Conservation (phyloP, 225 moss, liverwort and hornwort species). For the Rhytidiadelphus loreus region DNA sequence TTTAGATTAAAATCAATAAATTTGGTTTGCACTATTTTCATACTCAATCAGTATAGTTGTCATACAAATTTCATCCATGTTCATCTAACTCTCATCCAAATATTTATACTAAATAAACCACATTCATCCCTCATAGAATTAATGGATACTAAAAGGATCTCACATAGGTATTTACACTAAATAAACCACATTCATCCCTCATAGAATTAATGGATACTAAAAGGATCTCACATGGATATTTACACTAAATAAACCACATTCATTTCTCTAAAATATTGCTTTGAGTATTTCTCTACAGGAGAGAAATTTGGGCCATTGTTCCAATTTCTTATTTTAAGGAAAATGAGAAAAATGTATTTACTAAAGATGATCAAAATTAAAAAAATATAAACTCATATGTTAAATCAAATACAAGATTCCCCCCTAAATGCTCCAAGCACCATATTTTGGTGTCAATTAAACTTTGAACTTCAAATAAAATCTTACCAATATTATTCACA, state of each 20-base stretch:
- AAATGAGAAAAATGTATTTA: background rate
- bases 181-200: too few species aligned
- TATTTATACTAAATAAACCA: background rate
- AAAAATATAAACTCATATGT: background rate
- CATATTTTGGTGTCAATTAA: accelerated
- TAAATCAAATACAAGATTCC: background rate
- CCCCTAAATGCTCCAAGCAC: background rate
- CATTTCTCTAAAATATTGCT: too few species aligned
- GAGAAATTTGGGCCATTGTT: accelerated
- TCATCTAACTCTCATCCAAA: background rate
- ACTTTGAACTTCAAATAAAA: background rate
- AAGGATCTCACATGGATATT: too few species aligned
- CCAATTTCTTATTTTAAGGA: background rate
- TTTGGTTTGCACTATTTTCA: background rate
- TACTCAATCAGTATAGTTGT: background rate
- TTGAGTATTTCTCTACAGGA: background rate
- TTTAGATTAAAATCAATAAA: background rate
- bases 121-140: too few species aligned
- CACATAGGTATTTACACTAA: too few species aligned
- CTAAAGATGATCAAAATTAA: accelerated
- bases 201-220: too few species aligned
- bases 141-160: too few species aligned
- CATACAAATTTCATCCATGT: background rate
- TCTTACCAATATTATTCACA: too few species aligned
- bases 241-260: background rate